Conservation (phyloP, 176 grass and related monocot genomes). For the Musa beccarii region DNA sequence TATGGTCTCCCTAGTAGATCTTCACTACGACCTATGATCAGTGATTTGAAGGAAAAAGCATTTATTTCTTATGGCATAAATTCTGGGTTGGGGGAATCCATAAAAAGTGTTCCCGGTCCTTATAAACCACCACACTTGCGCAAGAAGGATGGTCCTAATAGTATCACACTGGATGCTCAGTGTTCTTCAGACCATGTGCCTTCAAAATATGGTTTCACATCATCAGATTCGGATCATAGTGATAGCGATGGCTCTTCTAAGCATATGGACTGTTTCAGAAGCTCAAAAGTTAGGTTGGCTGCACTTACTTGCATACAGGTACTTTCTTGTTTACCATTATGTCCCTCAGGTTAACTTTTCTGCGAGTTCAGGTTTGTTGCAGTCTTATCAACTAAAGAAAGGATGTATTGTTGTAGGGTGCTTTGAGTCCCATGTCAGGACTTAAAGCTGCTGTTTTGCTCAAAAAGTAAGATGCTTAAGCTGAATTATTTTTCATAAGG, state of each 20-base stretch:
- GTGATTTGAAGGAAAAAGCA: constrained; percentile 35
- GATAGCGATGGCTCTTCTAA: constrained; percentile 69
- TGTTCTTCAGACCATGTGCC: constrained; percentile 54
- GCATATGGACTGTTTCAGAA: constrained; percentile 52
- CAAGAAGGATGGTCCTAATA: constrained; percentile 35
- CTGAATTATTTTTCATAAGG: not conserved
- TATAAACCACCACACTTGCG: constrained; percentile 92
- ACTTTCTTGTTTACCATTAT: not conserved
- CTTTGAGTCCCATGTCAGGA: not conserved
- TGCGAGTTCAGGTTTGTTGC: not conserved
- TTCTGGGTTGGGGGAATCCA: constrained; percentile 14
- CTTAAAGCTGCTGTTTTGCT: not conserved
- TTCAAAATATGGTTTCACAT: constrained; percentile 71
- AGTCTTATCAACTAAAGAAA: not conserved
- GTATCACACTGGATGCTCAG: constrained; percentile 26
- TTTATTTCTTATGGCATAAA: constrained; percentile 16
- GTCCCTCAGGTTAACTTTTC: not conserved
- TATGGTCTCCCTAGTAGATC: constrained; percentile 56
- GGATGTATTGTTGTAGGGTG: not conserved
- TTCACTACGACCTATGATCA: constrained; percentile 24
- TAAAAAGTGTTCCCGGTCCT: constrained; percentile 21
- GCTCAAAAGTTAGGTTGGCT: constrained; percentile 83
- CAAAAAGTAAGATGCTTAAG: not conserved
- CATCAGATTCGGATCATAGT: constrained; percentile 92
- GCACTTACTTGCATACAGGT: constrained; percentile 86